These are phyloP conservation scores for Puccinia triticina DNA, from an alignment of 1,284 basidiomycete genomes.

Conservation along the genomic window DNA sequence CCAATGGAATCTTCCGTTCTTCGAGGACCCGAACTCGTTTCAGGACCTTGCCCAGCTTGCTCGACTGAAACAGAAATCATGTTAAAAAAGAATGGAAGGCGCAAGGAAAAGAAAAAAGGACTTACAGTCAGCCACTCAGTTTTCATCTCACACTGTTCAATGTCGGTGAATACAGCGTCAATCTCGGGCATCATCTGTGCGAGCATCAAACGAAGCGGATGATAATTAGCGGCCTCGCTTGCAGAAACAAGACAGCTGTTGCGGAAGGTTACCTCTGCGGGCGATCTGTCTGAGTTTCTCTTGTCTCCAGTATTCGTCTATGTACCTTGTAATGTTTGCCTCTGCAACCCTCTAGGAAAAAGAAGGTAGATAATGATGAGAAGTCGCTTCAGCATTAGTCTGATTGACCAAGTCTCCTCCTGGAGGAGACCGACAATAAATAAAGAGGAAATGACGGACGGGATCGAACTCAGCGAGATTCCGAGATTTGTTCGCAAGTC, in stretches of 20 bases:
- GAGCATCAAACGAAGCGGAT: not conserved
- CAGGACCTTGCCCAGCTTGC: conserved; percentile 51
- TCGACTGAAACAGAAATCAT: conserved; percentile 23
- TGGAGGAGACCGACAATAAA: too few relatives aligned
- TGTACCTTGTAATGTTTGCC: too few relatives aligned
- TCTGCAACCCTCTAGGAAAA: too few relatives aligned
- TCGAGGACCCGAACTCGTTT: conserved; percentile 47
- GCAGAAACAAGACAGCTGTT: too few relatives aligned
- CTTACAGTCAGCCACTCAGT: conserved; percentile 50
- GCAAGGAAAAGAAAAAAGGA: not conserved
- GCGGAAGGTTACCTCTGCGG: conserved; percentile 56
- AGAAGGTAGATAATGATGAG: too few relatives aligned
- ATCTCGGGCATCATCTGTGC: conserved; percentile 51
- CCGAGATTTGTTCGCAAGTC: too few relatives aligned
- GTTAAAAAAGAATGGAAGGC: not conserved
- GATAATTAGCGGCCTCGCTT: not conserved
- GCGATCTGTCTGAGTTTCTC: too few relatives aligned
- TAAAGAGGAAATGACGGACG: too few relatives aligned
- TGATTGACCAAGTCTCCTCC: too few relatives aligned
- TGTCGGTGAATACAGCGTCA: conserved; percentile 44
- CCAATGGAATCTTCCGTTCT: conserved; percentile 38
- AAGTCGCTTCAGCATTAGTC: too few relatives aligned
- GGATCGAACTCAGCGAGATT: too few relatives aligned
- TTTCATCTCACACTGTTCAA: conserved; percentile 51
- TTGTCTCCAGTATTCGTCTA: too few relatives aligned